phyloP scores from a whole-genome alignment of 768 basidiomycete species.

The Termitomyces eurrhizus region DNA sequence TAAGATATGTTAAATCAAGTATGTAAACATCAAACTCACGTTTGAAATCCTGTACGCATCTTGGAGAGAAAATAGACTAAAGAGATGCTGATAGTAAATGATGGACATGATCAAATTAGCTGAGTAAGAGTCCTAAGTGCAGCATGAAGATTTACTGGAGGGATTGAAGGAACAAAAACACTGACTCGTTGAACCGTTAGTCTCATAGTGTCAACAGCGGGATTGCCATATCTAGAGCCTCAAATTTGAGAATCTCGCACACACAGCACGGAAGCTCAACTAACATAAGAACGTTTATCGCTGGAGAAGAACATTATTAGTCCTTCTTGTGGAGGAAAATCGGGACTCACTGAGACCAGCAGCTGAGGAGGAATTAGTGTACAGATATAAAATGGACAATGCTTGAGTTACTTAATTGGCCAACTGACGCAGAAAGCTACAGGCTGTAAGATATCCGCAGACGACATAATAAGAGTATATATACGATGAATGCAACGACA shows the following conservation, averaged over 20 bases:
- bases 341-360: neutral
- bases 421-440: neutral
- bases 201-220: too few species aligned
- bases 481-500: neutral
- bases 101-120: too few species aligned
- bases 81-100: too few species aligned
- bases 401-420: neutral
- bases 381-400: too few species aligned
- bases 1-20: neutral
- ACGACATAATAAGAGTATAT: neutral
- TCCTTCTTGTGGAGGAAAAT: neutral
- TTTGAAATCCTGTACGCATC: neutral
- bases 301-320: neutral
- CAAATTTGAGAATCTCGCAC: neutral
- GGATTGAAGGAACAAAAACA: too few species aligned
- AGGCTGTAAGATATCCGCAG: neutral
- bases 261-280: neutral
- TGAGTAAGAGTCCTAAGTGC: too few species aligned
- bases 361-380: neutral
- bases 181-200: too few species aligned
- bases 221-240: too few species aligned
- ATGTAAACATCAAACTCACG: neutral
- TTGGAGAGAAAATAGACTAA: neutral
- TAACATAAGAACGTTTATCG: neutral
- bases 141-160: too few species aligned